These are phyloP conservation scores for Argentina anserina DNA, from an alignment of 306 rosid species.

Conservation along the genomic window DNA sequence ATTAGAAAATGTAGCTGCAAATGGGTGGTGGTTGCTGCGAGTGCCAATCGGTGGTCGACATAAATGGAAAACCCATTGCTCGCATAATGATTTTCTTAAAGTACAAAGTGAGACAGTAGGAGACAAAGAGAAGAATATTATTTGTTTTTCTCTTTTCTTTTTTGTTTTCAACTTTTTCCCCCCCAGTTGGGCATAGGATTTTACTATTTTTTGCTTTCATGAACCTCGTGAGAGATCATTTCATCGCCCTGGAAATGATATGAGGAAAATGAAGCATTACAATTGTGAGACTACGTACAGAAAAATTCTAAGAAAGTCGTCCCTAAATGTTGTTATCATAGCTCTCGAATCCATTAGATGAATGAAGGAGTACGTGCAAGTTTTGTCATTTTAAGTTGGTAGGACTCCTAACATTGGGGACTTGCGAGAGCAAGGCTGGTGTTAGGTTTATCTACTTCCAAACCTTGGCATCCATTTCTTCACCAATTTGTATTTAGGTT, in stretches of 20 bases:
- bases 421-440: conserved; percentile 18
- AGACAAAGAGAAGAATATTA: not conserved
- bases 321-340: no score
- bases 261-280: not conserved
- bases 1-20: conserved; percentile 9
- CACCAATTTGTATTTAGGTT: conserved; percentile 32
- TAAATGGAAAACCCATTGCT: conserved; percentile 1
- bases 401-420: conserved; percentile 26
- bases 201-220: not conserved
- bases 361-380: conserved; percentile 23
- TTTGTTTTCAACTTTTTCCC: not conserved
- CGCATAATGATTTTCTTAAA: conserved; percentile 18
- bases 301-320: no score
- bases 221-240: not conserved
- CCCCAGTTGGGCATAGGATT: not conserved
- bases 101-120: conserved; percentile 8
- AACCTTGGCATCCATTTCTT: conserved; percentile 31
- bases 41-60: conserved; percentile 16
- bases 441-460: conserved; percentile 50
- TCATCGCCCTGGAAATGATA: not conserved
- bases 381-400: conserved; percentile 32
- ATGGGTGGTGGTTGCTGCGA: conserved; percentile 18
- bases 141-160: conserved; percentile 2
- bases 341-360: no score
- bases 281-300: no score